Evolutionary conservation across 768 basidiomycete genomes (phyloP).

Genomic region (Pulveroboletus ravenelii): DNA sequence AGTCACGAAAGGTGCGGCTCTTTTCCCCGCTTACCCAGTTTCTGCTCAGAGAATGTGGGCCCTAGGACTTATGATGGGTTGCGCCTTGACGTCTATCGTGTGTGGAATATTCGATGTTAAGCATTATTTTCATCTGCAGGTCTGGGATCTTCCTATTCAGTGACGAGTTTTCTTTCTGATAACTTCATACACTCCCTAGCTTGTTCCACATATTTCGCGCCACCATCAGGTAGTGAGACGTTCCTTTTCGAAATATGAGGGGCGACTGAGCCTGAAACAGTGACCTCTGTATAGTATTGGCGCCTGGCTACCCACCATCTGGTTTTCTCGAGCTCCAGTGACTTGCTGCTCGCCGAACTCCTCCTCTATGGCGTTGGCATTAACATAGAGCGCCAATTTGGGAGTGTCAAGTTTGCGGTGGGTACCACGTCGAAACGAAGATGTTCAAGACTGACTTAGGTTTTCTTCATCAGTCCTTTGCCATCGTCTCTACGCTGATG

Average conservation of each 20-base stretch:
- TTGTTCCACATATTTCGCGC: slow-evolving; percentile 85
- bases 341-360: slow-evolving; percentile 73
- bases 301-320: slow-evolving; percentile 68
- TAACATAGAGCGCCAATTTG: slow-evolving; percentile 79
- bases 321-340: slow-evolving; percentile 79
- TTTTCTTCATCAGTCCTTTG: slow-evolving; percentile 57
- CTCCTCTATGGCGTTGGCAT: slow-evolving; percentile 68
- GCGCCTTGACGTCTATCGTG: slow-evolving; percentile 67
- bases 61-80: slow-evolving; percentile 71
- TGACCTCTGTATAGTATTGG: slow-evolving; percentile 65
- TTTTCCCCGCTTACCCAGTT: neutral
- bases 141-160: slow-evolving; percentile 26
- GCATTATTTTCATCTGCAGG: slow-evolving; percentile 84
- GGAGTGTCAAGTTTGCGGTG: slow-evolving; percentile 83
- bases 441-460: slow-evolving; percentile 2
- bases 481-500: slow-evolving; percentile 60
- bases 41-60: neutral
- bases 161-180: slow-evolving; percentile 3
- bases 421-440: slow-evolving; percentile 23
- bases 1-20: slow-evolving; percentile 69
- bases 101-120: slow-evolving; percentile 82
- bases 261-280: slow-evolving; percentile 32
- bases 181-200: slow-evolving; percentile 35
- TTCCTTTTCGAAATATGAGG: slow-evolving; percentile 7
- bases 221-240: slow-evolving; percentile 68